Base-by-base conservation (phyloP, 2,329 filamentous ascomycete species). In the Pezicula rhizophila region DNA sequence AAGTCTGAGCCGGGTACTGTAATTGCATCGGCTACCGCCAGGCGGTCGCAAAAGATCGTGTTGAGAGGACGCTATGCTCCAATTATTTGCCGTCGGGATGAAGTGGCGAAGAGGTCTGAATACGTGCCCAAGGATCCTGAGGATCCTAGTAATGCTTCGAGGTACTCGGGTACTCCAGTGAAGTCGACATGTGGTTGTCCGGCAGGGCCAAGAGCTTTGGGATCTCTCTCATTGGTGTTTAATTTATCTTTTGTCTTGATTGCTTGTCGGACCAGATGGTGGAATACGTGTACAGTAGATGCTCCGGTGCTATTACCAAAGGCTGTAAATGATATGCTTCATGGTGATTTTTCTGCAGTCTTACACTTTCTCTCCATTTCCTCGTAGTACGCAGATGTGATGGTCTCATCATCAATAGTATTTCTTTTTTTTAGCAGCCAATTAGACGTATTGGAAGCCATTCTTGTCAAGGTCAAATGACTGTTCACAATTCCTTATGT, bases 181-280 rank as follows among this genome's bases (percentile, higher is more conserved):
- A 40, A 47, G 45, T 47, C 45, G 17, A 47, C 45, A 23, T 47
- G 45, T 14, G 45, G 45, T 31, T 47, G 45, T 40, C 45, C 45
- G 12, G 45, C 25, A 33, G 45, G 45, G n/a, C 14, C 45, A 12
- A 31, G 23, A 23, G 23, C 23, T 23, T 23, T 23, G 5, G 23
- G 17, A 14, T 14, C 39, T 14, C 14, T 38, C 14, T 38, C 35
- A 6, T 38, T n/a, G 12, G 3, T 7, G 15, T 10, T n/a, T 6
- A n/a, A n/a, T 38, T 38, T 8, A 7, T 15, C 14, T 4, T 15
- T 38, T 2, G 8, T 38, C 11, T n/a, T 20, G 33, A 23, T 17
- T 18, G 23, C 33, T 40, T 33, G 34, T 15, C 45, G 45, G 20
- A 41, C n/a, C 8, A 28, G 14, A 15, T 47, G 37, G n/a, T 47